phyloP scores from a whole-genome alignment of 2,329 filamentous ascomycete genomes.

The Magnaporthales sp. region DNA sequence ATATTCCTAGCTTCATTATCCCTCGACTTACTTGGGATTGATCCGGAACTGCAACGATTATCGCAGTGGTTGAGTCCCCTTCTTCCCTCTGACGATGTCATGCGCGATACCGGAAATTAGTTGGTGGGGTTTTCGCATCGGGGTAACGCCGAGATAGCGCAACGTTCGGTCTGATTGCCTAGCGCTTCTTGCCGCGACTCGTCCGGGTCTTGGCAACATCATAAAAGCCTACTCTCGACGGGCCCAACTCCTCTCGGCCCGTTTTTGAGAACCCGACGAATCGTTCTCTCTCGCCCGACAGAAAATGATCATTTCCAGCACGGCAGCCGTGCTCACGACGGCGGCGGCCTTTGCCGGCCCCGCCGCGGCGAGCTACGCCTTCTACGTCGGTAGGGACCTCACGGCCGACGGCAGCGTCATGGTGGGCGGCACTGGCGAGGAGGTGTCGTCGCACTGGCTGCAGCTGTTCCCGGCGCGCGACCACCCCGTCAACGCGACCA shows the following conservation, averaged over 20 bases:
- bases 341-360: background rate
- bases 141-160: background rate
- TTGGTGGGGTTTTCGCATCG: background rate
- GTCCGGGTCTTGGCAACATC: background rate
- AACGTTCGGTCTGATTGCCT: background rate
- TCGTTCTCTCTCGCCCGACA: too few species aligned
- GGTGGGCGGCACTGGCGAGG: slow-evolving; percentile 1
- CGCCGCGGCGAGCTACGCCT: slow-evolving; percentile 2
- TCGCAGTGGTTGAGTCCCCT: too few species aligned
- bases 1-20: too few species aligned
- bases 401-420: slow-evolving; percentile 4
- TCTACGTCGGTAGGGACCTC: background rate
- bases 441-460: slow-evolving; percentile 5
- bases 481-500: background rate
- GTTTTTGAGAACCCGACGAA: too few species aligned
- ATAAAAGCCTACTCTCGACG: too few species aligned
- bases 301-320: background rate
- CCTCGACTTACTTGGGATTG: too few species aligned
- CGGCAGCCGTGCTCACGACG: background rate
- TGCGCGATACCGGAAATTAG: background rate
- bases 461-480: slow-evolving; percentile 4
- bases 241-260: too few species aligned
- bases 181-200: background rate
- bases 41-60: too few species aligned
- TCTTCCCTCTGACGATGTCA: background rate